These are phyloP conservation scores for Draba incana DNA, from an alignment of 345 rosid genomes.

Conservation along the genomic window DNA sequence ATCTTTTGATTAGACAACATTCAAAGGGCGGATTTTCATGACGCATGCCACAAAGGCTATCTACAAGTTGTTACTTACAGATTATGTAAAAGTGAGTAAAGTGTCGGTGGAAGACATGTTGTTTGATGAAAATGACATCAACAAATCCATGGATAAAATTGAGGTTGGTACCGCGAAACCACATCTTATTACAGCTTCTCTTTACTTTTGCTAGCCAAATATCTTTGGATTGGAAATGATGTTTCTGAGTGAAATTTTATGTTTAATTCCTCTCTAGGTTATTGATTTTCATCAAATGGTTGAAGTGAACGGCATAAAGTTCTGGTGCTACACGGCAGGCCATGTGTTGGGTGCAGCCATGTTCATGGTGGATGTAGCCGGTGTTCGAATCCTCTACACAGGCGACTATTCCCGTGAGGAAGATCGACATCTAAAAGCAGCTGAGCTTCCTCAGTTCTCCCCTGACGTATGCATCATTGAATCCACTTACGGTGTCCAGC, in stretches of 20 bases:
- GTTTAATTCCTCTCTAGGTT: conserved; percentile 32
- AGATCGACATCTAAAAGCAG: conserved; percentile 92
- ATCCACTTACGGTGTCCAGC: conserved; percentile 96
- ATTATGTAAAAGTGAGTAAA: conserved; percentile 98
- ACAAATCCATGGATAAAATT: conserved; percentile 89
- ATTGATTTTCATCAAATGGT: conserved; percentile 93
- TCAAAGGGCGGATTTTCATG: conserved; percentile 91
- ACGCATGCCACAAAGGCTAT: conserved; percentile 98
- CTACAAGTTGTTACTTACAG: conserved; percentile 81
- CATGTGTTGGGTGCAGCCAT: conserved; percentile 99
- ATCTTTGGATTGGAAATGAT: neutral
- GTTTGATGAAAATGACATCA: conserved; percentile 88
- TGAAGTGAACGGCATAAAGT: conserved; percentile 87
- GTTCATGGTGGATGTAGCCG: conserved; percentile 98
- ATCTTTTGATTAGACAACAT: conserved; percentile 66
- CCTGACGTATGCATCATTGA: conserved; percentile 95
- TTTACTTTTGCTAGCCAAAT: neutral
- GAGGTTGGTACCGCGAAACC: conserved; percentile 54
- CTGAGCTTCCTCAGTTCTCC: conserved; percentile 95
- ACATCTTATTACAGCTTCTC: neutral
- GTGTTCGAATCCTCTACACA: conserved; percentile 89
- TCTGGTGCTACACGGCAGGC: conserved; percentile 99
- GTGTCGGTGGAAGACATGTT: conserved; percentile 97
- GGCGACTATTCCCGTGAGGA: conserved; percentile 98
- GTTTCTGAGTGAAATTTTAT: neutral